phyloP scores from a whole-genome alignment of 2,329 filamentous ascomycete genomes.

The Aspergillus aculeatinus region DNA sequence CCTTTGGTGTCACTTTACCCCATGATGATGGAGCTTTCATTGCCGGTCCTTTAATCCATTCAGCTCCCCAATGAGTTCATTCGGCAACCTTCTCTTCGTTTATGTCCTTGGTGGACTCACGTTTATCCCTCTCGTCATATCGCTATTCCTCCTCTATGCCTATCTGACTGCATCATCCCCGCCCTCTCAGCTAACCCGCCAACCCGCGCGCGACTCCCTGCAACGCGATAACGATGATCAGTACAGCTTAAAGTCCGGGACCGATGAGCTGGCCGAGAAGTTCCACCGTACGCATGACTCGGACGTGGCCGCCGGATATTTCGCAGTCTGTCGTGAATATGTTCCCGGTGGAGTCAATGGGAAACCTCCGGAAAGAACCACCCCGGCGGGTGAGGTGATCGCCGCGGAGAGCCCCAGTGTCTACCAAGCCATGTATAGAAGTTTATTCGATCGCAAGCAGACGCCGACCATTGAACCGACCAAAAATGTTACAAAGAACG shows the following conservation, averaged over 20 bases:
- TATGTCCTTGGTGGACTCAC: constrained; percentile 87
- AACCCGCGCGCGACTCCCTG: constrained; percentile 35
- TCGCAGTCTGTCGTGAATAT: constrained; percentile 92
- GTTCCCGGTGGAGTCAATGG: constrained; percentile 88
- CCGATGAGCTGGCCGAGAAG: constrained; percentile 60
- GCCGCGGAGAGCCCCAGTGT: constrained; percentile 84
- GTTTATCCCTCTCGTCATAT: constrained; percentile 72
- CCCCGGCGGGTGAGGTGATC: constrained; percentile 75
- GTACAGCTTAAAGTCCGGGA: constrained; percentile 61
- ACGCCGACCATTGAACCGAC: constrained; percentile 54
- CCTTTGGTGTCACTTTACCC: constrained; percentile 7
- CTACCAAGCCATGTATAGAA: constrained; percentile 97
- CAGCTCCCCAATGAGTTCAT: constrained; percentile 42
- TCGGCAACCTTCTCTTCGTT: constrained; percentile 63
- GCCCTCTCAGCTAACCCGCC: constrained; percentile 28
- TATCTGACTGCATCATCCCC: constrained; percentile 64
- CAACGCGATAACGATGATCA: constrained; percentile 65
- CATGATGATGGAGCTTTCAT: constrained; percentile 34
- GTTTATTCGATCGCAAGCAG: constrained; percentile 82
- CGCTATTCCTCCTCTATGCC: constrained; percentile 62
- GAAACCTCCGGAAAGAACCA: constrained; percentile 83
- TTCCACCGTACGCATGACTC: constrained; percentile 63
- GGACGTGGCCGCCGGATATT: constrained; percentile 86
- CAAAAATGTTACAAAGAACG: constrained; percentile 50
- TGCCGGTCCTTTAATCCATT: constrained; percentile 31